Conservation (phyloP, 1,139 yeast genomes). For the Scheffersomyces insectosa region DNA sequence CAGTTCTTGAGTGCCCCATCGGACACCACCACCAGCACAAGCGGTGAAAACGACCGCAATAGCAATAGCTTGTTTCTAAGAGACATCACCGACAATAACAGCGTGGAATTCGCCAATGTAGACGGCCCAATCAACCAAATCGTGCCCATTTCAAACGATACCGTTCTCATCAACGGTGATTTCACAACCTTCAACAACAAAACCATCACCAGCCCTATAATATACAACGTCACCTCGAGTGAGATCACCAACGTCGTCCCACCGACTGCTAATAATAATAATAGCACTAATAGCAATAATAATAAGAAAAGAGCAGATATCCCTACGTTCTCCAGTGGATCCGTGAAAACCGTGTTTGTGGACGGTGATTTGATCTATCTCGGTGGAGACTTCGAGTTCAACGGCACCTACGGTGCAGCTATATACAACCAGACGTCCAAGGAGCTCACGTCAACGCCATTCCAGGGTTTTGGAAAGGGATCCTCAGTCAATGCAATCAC, state of each 20-base stretch:
- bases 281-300: no score
- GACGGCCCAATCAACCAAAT: constrained; percentile 35
- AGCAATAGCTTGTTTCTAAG: constrained; percentile 30
- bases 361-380: constrained; percentile 59
- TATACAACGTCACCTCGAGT: constrained; percentile 51
- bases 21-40: constrained; percentile 10
- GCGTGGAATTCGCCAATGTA: constrained; percentile 28
- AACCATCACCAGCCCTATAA: constrained; percentile 51
- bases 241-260: constrained; percentile 39
- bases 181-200: constrained; percentile 34
- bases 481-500: constrained; percentile 67
- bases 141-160: constrained; percentile 24
- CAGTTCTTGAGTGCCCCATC: constrained; percentile 20
- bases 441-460: constrained; percentile 54
- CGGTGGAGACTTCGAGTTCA: constrained; percentile 74
- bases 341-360: constrained; percentile 50
- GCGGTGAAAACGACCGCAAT: constrained; percentile 12
- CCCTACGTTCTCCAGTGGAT: constrained; percentile 43
- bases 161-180: constrained; percentile 49
- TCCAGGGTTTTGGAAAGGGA: constrained; percentile 72
- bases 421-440: constrained; percentile 57
- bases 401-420: constrained; percentile 62
- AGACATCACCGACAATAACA: constrained; percentile 29
- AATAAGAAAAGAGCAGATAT: constrained; percentile 21
- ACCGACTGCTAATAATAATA: constrained; percentile 6